Conservation (phyloP, 2,329 filamentous ascomycete genomes). For the Phaeophleospora eucalypticola region DNA sequence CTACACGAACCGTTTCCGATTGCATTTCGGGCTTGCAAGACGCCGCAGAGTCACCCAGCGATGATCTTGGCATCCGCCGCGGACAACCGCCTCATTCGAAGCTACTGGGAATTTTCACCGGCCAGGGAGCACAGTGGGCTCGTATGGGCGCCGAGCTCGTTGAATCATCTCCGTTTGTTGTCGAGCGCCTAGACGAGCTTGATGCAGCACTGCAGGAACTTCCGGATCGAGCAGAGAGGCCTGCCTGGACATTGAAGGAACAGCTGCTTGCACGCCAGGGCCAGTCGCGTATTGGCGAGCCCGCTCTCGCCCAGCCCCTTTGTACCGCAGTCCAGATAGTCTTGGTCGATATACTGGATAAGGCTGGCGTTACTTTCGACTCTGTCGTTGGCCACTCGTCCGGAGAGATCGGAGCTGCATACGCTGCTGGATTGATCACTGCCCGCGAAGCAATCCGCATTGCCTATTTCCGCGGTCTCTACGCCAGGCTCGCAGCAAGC, state of each 20-base stretch:
- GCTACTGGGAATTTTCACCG: slow-evolving; percentile 18
- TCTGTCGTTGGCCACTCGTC: slow-evolving; percentile 31
- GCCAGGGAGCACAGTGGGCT: slow-evolving; percentile 18
- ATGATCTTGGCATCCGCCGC: background rate
- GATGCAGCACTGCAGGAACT: slow-evolving; percentile 12
- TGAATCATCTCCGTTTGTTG: slow-evolving; percentile 11
- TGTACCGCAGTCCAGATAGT: slow-evolving; percentile 55
- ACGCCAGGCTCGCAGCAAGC: slow-evolving; percentile 9
- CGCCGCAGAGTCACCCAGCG: background rate
- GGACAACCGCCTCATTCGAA: background rate
- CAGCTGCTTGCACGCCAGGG: slow-evolving; percentile 46
- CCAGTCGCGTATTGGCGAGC: slow-evolving; percentile 20
- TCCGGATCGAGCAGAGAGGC: slow-evolving; percentile 5
- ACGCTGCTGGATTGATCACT: slow-evolving; percentile 26
- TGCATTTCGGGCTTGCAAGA: background rate
- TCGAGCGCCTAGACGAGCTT: slow-evolving; percentile 17
- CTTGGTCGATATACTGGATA: slow-evolving; percentile 39
- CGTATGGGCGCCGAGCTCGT: slow-evolving; percentile 19
- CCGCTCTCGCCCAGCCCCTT: slow-evolving; percentile 48
- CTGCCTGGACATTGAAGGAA: slow-evolving; percentile 28
- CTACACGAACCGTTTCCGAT: background rate
- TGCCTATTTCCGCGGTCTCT: slow-evolving; percentile 24
- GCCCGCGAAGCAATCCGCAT: slow-evolving; percentile 17
- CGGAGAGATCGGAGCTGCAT: slow-evolving; percentile 34
- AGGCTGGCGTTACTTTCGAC: slow-evolving; percentile 22